These are phyloP conservation scores for Cladophialophora yegresii DNA, from an alignment of 2,329 filamentous ascomycete species.

Conservation along the genomic window DNA sequence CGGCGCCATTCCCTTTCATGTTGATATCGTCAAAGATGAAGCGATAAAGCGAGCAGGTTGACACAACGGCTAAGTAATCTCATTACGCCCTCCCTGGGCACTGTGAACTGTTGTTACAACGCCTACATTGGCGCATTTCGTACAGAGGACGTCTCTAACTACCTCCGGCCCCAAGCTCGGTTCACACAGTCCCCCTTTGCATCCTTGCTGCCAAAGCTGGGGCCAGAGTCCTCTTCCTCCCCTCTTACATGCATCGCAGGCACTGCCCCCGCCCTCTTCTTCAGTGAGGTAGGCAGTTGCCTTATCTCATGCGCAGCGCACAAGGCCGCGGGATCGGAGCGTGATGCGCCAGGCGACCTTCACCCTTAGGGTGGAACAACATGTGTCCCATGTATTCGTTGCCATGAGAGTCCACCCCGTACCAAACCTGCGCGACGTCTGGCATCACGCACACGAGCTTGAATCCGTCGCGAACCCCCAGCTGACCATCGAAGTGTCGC, in stretches of 20 bases:
- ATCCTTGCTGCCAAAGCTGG: background rate
- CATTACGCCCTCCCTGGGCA: background rate
- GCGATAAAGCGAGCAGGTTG: background rate
- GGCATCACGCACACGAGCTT: background rate
- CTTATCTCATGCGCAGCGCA: background rate
- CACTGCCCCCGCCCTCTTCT: background rate
- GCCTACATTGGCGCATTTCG: background rate
- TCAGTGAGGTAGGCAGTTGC: background rate
- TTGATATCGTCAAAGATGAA: background rate
- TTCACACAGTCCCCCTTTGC: too few relatives aligned
- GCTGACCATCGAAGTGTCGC: background rate
- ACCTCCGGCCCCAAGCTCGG: too few relatives aligned
- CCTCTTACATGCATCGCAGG: background rate
- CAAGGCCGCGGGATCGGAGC: background rate
- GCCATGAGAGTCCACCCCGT: slow-evolving; percentile 1
- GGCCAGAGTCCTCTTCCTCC: background rate
- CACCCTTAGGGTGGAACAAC: background rate
- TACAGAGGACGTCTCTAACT: background rate
- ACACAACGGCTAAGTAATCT: background rate
- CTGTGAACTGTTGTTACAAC: background rate
- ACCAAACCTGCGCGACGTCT: background rate
- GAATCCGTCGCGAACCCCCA: background rate
- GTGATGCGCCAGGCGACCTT: too few relatives aligned
- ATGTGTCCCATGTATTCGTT: slow-evolving; percentile 9
- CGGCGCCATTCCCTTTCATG: background rate